A percentile compares a stretch with the other conserved stretches of the same genome.
phyloP scores from a whole-genome alignment of 352 stramenopile species.

The Globisporangium orthogonon region DNA sequence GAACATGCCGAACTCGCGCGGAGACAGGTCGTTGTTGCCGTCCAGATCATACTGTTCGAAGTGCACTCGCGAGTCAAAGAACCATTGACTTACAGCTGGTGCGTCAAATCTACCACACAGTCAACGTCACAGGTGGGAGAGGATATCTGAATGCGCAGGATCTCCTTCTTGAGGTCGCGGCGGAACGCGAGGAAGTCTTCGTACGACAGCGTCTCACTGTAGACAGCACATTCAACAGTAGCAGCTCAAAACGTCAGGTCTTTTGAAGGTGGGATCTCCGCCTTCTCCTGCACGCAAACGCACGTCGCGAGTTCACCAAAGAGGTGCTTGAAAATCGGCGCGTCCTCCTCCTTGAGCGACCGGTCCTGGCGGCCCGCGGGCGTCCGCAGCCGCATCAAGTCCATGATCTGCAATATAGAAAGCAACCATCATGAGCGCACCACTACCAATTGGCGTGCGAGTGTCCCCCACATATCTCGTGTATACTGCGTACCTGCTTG shows the following conservation, averaged over 20 bases:
- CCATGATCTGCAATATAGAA: constrained; percentile 54
- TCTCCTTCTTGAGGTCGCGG: constrained; percentile 67
- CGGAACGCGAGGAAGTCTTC: constrained; percentile 77
- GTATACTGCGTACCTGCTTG: constrained; percentile 41
- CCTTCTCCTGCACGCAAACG: not conserved
- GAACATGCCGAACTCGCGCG: constrained; percentile 84
- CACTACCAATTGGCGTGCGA: too few species aligned
- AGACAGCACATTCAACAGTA: not conserved
- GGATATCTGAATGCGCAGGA: constrained; percentile 89
- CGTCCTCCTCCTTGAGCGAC: constrained; percentile 66
- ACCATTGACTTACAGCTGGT: not conserved
- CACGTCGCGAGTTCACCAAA: constrained; percentile 78
- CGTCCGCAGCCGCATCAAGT: constrained; percentile 74
- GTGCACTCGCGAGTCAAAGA: constrained; percentile 51
- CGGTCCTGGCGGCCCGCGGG: constrained; percentile 76
- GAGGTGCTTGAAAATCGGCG: constrained; percentile 79
- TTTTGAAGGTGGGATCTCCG: too few species aligned
- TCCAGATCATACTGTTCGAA: constrained; percentile 89
- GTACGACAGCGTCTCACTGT: constrained; percentile 71
- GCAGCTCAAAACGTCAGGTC: not conserved
- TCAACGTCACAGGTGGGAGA: constrained; percentile 7
- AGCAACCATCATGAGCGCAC: too few species aligned
- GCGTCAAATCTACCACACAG: not conserved
- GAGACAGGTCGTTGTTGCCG: constrained; percentile 69
- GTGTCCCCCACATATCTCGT: too few species aligned